phyloP scores from a whole-genome alignment of 1,139 yeast species.

The Groenewaldozyma sp. region DNA sequence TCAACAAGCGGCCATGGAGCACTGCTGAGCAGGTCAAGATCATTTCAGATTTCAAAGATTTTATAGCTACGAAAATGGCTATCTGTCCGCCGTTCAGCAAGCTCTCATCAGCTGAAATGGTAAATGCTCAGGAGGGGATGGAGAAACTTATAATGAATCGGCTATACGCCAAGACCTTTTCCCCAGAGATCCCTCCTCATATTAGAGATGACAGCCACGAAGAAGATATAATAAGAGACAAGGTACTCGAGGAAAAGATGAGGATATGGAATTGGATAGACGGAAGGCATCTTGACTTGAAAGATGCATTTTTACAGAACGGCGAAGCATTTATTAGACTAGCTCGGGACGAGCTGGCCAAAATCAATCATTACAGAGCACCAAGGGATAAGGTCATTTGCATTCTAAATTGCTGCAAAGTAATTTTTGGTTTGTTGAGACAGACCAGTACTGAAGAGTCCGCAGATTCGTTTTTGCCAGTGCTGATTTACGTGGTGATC shows the following conservation, averaged over 20 bases:
- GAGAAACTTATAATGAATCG: slow-evolving; percentile 91
- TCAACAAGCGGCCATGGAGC: slow-evolving; percentile 63
- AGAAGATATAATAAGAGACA: slow-evolving; percentile 58
- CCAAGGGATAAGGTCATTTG: slow-evolving; percentile 95
- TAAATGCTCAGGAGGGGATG: slow-evolving; percentile 79
- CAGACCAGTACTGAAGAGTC: slow-evolving; percentile 62
- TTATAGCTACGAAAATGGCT: slow-evolving; percentile 58
- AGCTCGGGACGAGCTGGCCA: slow-evolving; percentile 60
- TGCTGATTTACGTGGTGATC: slow-evolving; percentile 68
- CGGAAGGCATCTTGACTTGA: slow-evolving; percentile 74
- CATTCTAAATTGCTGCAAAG: slow-evolving; percentile 82
- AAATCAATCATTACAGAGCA: slow-evolving; percentile 75
- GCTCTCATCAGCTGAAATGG: slow-evolving; percentile 51
- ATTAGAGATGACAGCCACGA: slow-evolving; percentile 42
- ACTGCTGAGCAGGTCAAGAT: slow-evolving; percentile 71
- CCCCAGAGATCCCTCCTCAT: slow-evolving; percentile 55
- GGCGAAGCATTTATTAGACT: slow-evolving; percentile 56
- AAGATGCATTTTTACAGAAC: slow-evolving; percentile 36
- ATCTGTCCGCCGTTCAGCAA: slow-evolving; percentile 66
- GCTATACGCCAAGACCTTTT: slow-evolving; percentile 65
- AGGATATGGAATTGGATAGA: slow-evolving; percentile 65
- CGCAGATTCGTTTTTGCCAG: slow-evolving; percentile 89
- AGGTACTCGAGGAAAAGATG: slow-evolving; percentile 45
- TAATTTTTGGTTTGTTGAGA: slow-evolving; percentile 76
- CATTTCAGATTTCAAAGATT: slow-evolving; percentile 52